Base-by-base conservation (phyloP, 2,329 filamentous ascomycete species). In the Clonostachys rhizophaga region DNA sequence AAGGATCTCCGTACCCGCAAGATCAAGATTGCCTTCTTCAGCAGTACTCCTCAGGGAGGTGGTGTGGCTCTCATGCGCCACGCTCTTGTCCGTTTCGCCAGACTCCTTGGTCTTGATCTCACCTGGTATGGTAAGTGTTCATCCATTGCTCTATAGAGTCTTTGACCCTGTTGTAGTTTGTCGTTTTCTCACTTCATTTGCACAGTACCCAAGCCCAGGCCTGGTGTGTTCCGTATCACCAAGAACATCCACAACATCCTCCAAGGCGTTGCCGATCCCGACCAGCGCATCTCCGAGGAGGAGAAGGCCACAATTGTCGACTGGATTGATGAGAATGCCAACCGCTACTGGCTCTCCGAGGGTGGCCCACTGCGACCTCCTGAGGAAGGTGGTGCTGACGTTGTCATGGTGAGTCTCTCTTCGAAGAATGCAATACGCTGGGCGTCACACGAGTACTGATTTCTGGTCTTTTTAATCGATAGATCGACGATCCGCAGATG, bases 161-260 rank as follows among this genome's bases (percentile, higher is more conserved):
- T 30, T 30, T 9, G 36, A 34, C 34, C 9, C 18, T 42, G 13
- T n/a, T 46, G 12, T 40, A 18, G 6, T 2, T n/a, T 20, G 37
- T 11, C 36, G 7, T 17, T 40, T 34, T 3, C 33, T 40, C n/a
- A 42, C 20, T 35, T 30, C 24, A 30, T 30, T 12, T 30, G 14
- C 20, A 34, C 24, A 76, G 88, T 92, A 2, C 89, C 89, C 7
- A 90, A 89, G 62, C 87, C 89, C 18, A 83, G 86, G 44, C 87
- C 87, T 4, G 84, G 86, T 14, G 83, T 92, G 11, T 94, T 94
- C 66, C 78, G 87, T 44, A 86, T 89, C 64, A 94, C 89, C 54
- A 94, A 94, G 69, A 91, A 86, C 54, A 87, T 91, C 55, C 89
- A 94, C 78, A 94, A 94, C 66, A 91, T 92, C 53, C 80, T 94